Conservation (phyloP, 108 stramenopile genomes). For the Cyclotella kingstonii region DNA sequence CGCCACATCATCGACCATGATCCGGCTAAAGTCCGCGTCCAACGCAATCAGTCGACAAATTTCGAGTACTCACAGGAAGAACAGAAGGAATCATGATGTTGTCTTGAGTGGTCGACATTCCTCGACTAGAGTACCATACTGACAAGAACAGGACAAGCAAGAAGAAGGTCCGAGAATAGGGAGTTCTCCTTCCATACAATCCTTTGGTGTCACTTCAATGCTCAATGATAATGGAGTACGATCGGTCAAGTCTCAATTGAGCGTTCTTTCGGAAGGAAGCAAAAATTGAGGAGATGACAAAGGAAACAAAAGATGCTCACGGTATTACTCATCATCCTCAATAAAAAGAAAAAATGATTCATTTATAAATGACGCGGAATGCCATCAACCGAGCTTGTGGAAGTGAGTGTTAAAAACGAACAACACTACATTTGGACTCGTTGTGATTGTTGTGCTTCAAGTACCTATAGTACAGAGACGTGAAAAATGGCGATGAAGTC, state of each 20-base stretch:
- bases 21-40: background rate
- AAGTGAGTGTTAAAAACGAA: background rate
- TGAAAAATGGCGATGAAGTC: conserved; percentile 4
- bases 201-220: conserved; percentile 13
- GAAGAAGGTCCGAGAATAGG: conserved; percentile 2
- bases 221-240: conserved; percentile 31
- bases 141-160: no score
- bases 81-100: background rate
- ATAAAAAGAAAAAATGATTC: background rate
- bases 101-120: background rate
- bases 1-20: background rate
- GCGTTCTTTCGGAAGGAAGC: background rate
- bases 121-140: background rate
- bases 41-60: background rate
- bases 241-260: conserved; percentile 4
- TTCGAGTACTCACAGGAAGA: background rate
- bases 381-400: background rate
- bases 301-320: background rate
- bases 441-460: conserved; percentile 3
- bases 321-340: background rate
- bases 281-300: background rate
- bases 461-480: conserved; percentile 9
- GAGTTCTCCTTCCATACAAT: conserved; percentile 6
- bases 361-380: no score
- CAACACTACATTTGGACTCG: conserved; percentile 1